phyloP scores from a whole-genome alignment of 495 filamentous ascomycete genomes.

The Recurvomyces mirabilis region DNA sequence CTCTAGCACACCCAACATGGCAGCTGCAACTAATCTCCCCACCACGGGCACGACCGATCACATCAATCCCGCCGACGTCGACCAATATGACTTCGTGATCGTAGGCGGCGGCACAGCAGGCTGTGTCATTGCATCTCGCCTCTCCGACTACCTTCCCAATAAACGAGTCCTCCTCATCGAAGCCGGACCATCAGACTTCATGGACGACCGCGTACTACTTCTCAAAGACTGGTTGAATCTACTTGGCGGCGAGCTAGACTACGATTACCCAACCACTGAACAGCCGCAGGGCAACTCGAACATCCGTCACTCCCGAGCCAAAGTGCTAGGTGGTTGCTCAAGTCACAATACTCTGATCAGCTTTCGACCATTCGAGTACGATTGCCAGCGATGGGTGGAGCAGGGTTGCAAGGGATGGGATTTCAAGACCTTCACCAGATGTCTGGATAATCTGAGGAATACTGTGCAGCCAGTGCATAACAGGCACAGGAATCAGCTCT shows the following conservation, averaged over 20 bases:
- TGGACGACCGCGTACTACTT: conserved; percentile 59
- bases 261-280: conserved; percentile 76
- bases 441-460: conserved; percentile 66
- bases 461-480: conserved; percentile 68
- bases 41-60: conserved; percentile 50
- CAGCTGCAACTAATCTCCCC: no score
- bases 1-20: no score
- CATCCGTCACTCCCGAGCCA: conserved; percentile 74
- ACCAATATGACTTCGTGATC: conserved; percentile 75
- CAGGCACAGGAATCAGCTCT: conserved; percentile 69
- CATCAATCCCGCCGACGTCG: conserved; percentile 45
- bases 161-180: conserved; percentile 35
- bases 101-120: conserved; percentile 82
- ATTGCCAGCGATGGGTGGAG: conserved; percentile 60
- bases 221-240: conserved; percentile 70
- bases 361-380: conserved; percentile 72
- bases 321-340: conserved; percentile 76
- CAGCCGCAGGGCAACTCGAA: conserved; percentile 68
- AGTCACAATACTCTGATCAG: conserved; percentile 81
- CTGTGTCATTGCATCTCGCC: conserved; percentile 66
- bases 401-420: conserved; percentile 67
- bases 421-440: conserved; percentile 63
- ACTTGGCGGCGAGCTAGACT: conserved; percentile 71
- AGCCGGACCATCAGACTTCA: conserved; percentile 42
- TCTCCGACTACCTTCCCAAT: conserved; percentile 37